These are phyloP conservation scores for Westerdykella ornata DNA, from an alignment of 2,329 filamentous ascomycete genomes.

Conservation along the genomic window DNA sequence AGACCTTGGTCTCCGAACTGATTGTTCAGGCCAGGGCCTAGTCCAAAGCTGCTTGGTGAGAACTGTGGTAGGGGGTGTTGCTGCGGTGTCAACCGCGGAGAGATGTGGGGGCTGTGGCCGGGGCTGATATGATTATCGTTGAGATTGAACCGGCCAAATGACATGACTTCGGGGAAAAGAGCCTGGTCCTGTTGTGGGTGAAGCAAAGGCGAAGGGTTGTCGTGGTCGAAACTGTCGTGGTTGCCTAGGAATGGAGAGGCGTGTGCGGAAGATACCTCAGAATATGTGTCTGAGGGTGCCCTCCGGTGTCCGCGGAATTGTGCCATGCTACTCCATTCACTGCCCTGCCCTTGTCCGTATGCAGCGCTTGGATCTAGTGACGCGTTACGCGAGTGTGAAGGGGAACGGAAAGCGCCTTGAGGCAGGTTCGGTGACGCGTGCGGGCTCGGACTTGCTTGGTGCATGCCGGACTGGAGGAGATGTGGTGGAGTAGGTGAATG, in stretches of 20 bases:
- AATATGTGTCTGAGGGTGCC: conserved; percentile 76
- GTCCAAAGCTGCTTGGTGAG: conserved; percentile 42
- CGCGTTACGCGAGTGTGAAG: conserved; percentile 53
- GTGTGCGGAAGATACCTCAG: conserved; percentile 78
- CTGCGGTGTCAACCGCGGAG: conserved; percentile 61
- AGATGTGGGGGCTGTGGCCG: conserved; percentile 64
- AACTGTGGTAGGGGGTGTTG: conserved; percentile 51
- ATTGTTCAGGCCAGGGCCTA: conserved; percentile 43
- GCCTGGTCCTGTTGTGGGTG: conserved; percentile 61
- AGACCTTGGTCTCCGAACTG: conserved; percentile 44
- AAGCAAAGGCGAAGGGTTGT: conserved; percentile 74
- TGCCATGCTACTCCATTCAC: conserved; percentile 54
- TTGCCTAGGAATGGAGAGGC: conserved; percentile 76
- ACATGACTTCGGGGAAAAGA: conserved; percentile 71
- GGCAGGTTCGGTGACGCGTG: conserved; percentile 49
- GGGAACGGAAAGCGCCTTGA: conserved; percentile 47
- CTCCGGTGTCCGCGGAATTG: conserved; percentile 76
- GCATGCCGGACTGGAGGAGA: conserved; percentile 48
- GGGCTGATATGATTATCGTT: conserved; percentile 51
- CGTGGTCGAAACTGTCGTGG: conserved; percentile 71
- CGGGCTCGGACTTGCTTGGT: conserved; percentile 49
- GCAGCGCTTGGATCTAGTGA: conserved; percentile 58
- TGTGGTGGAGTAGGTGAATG: conserved; percentile 51
- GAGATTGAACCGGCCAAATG: conserved; percentile 73
- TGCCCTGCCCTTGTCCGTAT: conserved; percentile 47